Percentiles rank a stretch among this genome's conserved stretches.
Evolutionary conservation across 2,329 filamentous ascomycete species (phyloP).

Genomic region (Penicillium sp.): DNA sequence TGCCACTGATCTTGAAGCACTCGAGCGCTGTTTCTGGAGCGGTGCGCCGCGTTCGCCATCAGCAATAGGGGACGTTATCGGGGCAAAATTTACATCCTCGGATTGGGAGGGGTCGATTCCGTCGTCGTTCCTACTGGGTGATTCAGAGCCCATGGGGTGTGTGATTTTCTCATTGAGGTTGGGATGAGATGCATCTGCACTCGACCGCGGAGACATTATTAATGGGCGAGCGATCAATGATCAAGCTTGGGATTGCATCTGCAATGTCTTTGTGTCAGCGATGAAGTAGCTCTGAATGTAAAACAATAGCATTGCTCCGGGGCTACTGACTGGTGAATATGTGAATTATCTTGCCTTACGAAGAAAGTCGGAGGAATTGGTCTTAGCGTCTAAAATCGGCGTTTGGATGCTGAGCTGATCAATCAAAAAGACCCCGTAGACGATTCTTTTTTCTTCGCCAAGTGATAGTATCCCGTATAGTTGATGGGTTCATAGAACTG

Average conservation of each 20-base stretch:
- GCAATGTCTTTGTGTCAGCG: not conserved
- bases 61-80: conserved; percentile 21
- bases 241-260: not conserved
- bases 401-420: conserved; percentile 18
- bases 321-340: not conserved
- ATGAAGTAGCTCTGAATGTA: not conserved
- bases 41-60: conserved; percentile 15
- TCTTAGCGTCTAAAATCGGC: not conserved
- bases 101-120: conserved; percentile 12
- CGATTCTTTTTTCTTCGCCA: not conserved
- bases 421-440: conserved; percentile 10
- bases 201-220: conserved; percentile 1
- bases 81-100: conserved; percentile 17
- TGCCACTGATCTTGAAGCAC: conserved; percentile 21
- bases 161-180: conserved; percentile 9
- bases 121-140: conserved; percentile 7
- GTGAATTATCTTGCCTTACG: not conserved
- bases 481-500: not conserved
- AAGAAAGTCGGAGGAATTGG: not conserved
- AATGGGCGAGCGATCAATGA: not conserved
- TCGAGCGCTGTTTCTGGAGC: conserved; percentile 24
- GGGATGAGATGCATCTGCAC: conserved; percentile 4
- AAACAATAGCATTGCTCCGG: not conserved
- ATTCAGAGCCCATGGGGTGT: conserved; percentile 2
- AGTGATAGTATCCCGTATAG: not conserved